Conservation (phyloP, 768 basidiomycete genomes). For the Roridomyces roridus region DNA sequence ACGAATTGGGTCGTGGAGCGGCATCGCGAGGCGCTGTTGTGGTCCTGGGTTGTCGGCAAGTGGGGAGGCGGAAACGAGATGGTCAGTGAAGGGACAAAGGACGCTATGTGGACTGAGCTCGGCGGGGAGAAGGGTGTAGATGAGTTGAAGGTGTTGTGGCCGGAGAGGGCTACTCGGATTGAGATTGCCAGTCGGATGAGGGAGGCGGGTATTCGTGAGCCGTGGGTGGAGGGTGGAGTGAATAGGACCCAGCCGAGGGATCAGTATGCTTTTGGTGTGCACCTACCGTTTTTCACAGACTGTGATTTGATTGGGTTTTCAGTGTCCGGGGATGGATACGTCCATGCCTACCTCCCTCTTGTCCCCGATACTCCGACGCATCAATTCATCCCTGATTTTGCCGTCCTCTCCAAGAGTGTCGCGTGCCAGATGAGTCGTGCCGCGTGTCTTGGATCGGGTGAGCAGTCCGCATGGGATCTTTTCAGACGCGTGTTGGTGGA, state of each 20-base stretch:
- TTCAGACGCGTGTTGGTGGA: neutral
- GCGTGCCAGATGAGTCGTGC: neutral
- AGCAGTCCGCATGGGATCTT: slow-evolving; percentile 3
- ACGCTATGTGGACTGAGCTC: slow-evolving; percentile 37
- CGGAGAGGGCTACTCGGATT: slow-evolving; percentile 1
- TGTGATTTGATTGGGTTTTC: no score
- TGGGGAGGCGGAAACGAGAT: slow-evolving; percentile 25
- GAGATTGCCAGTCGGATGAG: slow-evolving; percentile 5
- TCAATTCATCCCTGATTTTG: neutral
- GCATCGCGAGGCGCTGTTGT: slow-evolving; percentile 40
- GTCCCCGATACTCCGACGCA: slow-evolving; percentile 1
- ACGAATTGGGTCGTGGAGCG: slow-evolving; percentile 39
- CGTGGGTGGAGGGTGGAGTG: neutral
- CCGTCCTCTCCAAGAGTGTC: slow-evolving; percentile 1
- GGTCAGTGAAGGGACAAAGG: slow-evolving; percentile 11
- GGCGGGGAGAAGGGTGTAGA: slow-evolving; percentile 28
- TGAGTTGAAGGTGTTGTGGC: slow-evolving; percentile 15
- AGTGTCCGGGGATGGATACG: slow-evolving; percentile 9
- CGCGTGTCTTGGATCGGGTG: neutral
- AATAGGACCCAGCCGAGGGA: neutral
- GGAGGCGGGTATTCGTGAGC: slow-evolving; percentile 6
- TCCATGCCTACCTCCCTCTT: slow-evolving; percentile 2
- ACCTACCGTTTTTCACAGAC: no score
- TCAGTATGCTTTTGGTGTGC: slow-evolving; percentile 10
- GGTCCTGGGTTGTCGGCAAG: slow-evolving; percentile 41